Evolutionary conservation across 2,329 filamentous ascomycete species (phyloP).

Genomic region (Fusarium verticillioides): DNA sequence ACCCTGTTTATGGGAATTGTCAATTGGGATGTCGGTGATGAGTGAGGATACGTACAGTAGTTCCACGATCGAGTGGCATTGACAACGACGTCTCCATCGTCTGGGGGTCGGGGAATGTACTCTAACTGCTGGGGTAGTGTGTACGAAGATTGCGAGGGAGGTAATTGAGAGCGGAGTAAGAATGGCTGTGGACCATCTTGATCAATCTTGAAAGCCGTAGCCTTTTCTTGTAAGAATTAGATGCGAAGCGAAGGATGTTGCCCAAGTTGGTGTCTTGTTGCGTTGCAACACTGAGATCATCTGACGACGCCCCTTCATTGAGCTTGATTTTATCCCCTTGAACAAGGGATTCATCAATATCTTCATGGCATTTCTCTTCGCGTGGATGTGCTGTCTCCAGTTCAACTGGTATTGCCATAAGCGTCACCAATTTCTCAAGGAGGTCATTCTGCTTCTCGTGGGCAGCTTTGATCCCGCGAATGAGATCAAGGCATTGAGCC

Average conservation of each 20-base stretch:
- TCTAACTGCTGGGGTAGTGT: background rate
- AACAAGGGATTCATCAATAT: accelerated
- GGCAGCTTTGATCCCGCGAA: background rate
- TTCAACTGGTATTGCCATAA: background rate
- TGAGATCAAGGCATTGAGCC: background rate
- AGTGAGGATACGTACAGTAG: background rate
- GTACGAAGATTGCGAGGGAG: background rate
- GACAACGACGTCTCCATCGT: background rate
- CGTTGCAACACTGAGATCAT: background rate
- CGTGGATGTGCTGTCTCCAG: background rate
- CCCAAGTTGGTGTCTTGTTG: background rate
- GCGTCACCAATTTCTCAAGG: background rate
- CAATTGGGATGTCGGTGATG: background rate
- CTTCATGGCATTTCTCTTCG: background rate
- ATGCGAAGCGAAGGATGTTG: background rate
- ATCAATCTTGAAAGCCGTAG: background rate
- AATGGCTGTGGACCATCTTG: background rate
- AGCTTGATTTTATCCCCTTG: no score
- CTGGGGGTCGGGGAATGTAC: background rate
- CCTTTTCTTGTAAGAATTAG: background rate
- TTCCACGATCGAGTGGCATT: background rate
- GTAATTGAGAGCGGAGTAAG: background rate
- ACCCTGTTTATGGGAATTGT: background rate
- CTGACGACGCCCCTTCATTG: background rate
- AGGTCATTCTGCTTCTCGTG: constrained; percentile 3